Conservation (phyloP, 306 rosid genomes). For the Hippophae gyantsensis region DNA sequence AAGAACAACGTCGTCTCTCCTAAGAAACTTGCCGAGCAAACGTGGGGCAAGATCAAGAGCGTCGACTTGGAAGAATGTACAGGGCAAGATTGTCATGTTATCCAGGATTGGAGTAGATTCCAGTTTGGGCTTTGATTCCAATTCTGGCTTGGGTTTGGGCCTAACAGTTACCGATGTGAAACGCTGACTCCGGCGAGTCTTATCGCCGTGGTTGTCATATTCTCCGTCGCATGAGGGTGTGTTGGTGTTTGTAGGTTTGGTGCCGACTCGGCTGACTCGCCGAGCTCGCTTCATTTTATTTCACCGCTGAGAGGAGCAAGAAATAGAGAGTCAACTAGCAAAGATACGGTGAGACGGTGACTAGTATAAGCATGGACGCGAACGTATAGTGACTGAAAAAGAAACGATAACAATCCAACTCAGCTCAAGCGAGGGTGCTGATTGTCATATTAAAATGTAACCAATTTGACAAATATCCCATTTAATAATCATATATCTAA, state of each 20-base stretch:
- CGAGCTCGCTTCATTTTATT: conserved; percentile 32
- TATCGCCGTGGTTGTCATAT: conserved; percentile 1
- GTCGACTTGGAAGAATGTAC: conserved; percentile 58
- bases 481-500: no score
- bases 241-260: conserved; percentile 16
- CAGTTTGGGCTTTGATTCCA: conserved; percentile 13
- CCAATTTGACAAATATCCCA: no score
- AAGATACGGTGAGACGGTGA: no score
- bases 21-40: conserved; percentile 72
- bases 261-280: conserved; percentile 45
- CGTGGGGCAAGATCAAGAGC: conserved; percentile 78
- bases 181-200: conserved; percentile 17
- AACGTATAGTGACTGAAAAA: no score
- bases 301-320: no score
- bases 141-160: conserved; percentile 11
- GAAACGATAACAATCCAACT: no score
- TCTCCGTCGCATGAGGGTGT: conserved; percentile 10
- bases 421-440: no score
- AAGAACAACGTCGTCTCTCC: conserved; percentile 78
- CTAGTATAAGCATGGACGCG: no score
- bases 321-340: no score
- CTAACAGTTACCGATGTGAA: conserved; percentile 17
- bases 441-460: no score
- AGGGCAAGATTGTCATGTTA: conserved; percentile 36
- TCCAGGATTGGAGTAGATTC: conserved; percentile 1